A percentile compares a stretch with the other conserved stretches of the same genome.
Conservation (phyloP, 306 rosid genomes). For the Myrica gale region DNA sequence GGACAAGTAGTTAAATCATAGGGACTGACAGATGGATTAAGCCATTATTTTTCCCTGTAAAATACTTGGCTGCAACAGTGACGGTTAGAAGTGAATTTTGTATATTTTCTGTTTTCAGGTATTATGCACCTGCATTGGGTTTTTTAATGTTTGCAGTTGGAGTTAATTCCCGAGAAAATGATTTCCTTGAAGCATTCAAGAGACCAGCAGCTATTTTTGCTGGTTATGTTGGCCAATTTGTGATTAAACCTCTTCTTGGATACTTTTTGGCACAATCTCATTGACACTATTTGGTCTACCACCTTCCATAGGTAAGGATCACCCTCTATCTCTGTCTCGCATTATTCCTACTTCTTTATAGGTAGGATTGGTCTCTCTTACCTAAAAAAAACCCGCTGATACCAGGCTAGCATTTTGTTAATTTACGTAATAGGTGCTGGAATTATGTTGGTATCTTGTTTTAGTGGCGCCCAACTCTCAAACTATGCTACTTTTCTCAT, state of each 20-base stretch:
- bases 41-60: not conserved
- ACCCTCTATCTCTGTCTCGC: not conserved
- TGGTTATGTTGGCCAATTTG: slow-evolving; percentile 83
- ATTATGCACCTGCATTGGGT: slow-evolving; percentile 94
- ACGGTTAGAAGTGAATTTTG: not conserved
- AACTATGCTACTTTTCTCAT: slow-evolving; percentile 88
- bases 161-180: slow-evolving; percentile 87
- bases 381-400: slow-evolving; percentile 16
- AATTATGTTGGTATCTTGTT: slow-evolving; percentile 85
- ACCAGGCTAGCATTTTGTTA: slow-evolving; percentile 32
- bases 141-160: slow-evolving; percentile 98
- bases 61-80: not conserved
- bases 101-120: slow-evolving; percentile 46
- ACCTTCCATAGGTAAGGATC: slow-evolving; percentile 64
- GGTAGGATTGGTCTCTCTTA: slow-evolving; percentile 13
- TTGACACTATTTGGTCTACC: slow-evolving; percentile 69
- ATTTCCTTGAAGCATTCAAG: slow-evolving; percentile 78
- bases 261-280: slow-evolving; percentile 69
- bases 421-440: slow-evolving; percentile 76
- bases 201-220: slow-evolving; percentile 70
- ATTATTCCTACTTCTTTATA: not conserved
- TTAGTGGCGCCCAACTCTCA: slow-evolving; percentile 97
- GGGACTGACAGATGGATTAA: too few species aligned
- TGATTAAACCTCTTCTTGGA: slow-evolving; percentile 85
- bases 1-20: too few species aligned